Percentiles rank a stretch among this genome's conserved stretches.
Conservation (phyloP, 768 basidiomycete species). For the Amylocystis lapponica region DNA sequence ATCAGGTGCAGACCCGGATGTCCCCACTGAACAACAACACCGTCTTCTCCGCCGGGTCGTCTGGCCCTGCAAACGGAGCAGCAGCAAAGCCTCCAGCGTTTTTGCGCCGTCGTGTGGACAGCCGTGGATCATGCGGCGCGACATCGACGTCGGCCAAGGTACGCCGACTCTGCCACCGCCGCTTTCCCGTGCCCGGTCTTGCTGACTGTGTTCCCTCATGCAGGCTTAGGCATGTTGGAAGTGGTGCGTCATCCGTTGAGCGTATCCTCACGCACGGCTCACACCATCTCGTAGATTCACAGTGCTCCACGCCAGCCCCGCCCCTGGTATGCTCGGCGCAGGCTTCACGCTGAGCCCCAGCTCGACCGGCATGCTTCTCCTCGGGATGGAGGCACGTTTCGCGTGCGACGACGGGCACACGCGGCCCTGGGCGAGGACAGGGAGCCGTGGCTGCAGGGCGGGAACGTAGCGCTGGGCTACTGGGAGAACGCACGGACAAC, state of each 20-base stretch:
- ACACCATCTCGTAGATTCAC: no score
- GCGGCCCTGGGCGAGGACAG: constrained; percentile 54
- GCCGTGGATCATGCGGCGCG: neutral
- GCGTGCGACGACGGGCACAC: constrained; percentile 54
- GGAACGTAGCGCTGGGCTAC: constrained; percentile 60
- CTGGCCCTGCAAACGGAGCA: constrained; percentile 30
- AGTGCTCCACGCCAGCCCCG: no score
- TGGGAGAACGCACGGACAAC: constrained; percentile 66
- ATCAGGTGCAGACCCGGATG: no score
- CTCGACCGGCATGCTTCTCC: constrained; percentile 47
- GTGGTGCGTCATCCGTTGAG: constrained; percentile 7
- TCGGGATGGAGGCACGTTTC: constrained; percentile 60
- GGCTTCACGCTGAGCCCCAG: neutral
- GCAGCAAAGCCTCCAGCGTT: constrained; percentile 6
- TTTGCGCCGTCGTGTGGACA: constrained; percentile 1
- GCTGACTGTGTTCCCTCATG: neutral
- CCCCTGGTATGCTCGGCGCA: no score
- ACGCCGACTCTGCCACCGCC: constrained; percentile 5
- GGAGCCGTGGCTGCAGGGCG: constrained; percentile 55
- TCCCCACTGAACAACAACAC: no score
- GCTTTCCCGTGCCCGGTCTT: neutral
- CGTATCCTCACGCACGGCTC: neutral
- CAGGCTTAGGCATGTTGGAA: constrained; percentile 55
- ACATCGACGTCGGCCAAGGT: constrained; percentile 38
- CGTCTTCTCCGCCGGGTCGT: no score